phyloP scores from a whole-genome alignment of 352 stramenopile genomes.

The Phytophthora citricola region DNA sequence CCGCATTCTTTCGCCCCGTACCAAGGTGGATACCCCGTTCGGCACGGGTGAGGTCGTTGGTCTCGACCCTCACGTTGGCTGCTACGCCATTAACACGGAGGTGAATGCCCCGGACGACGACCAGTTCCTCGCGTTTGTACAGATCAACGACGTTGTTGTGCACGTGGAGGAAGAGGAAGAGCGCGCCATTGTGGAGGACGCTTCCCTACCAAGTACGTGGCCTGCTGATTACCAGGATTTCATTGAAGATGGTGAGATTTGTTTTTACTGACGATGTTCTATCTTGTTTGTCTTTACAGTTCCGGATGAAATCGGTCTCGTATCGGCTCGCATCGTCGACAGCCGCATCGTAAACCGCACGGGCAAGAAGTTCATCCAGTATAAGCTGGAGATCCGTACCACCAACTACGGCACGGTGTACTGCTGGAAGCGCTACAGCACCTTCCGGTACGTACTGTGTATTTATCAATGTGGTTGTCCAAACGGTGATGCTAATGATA shows the following conservation, averaged over 20 bases:
- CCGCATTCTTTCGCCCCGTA: slow-evolving; percentile 85
- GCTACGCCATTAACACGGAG: slow-evolving; percentile 89
- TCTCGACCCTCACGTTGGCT: slow-evolving; percentile 87
- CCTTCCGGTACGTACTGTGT: slow-evolving; percentile 67
- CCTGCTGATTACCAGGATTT: slow-evolving; percentile 6
- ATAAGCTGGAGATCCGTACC: slow-evolving; percentile 90
- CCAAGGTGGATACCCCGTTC: slow-evolving; percentile 87
- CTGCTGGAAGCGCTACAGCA: slow-evolving; percentile 91
- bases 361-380: slow-evolving; percentile 91
- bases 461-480: background rate
- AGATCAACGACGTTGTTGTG: slow-evolving; percentile 77
- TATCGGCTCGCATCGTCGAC: slow-evolving; percentile 85
- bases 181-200: slow-evolving; percentile 82
- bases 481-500: slow-evolving; percentile 1
- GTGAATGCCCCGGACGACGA: slow-evolving; percentile 76
- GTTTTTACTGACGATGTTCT: slow-evolving; percentile 21
- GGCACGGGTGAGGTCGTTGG: slow-evolving; percentile 83
- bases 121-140: slow-evolving; percentile 85
- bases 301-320: slow-evolving; percentile 82
- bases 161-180: slow-evolving; percentile 80
- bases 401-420: slow-evolving; percentile 89
- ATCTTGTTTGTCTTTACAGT: slow-evolving; percentile 43
- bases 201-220: slow-evolving; percentile 76
- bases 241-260: slow-evolving; percentile 17
- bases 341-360: slow-evolving; percentile 84